Percentiles rank a stretch among this genome's conserved stretches.
These are phyloP conservation scores for Gastrolobium villosum DNA, from an alignment of 306 rosid species.

Conservation along the genomic window DNA sequence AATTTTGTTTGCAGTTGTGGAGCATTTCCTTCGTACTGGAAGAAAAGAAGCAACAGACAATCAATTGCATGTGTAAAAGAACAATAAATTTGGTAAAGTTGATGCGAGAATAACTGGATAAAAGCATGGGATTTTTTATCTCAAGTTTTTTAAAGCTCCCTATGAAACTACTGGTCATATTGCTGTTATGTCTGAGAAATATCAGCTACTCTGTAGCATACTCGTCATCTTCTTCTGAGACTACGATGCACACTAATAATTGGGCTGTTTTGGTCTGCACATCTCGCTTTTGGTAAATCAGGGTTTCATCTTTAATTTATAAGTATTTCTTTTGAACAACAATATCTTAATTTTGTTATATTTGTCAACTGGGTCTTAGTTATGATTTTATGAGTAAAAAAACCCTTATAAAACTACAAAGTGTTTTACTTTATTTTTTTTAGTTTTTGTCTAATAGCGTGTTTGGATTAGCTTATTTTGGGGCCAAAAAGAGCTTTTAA, in stretches of 20 bases:
- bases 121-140: conserved; percentile 46
- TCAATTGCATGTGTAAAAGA: conserved; percentile 26
- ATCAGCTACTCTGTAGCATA: conserved; percentile 54
- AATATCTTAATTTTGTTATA: not conserved
- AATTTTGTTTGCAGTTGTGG: conserved; percentile 40
- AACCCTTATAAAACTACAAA: not conserved
- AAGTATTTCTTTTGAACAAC: conserved; percentile 7
- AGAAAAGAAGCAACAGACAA: conserved; percentile 20
- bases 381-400: conserved; percentile 3
- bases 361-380: conserved; percentile 2
- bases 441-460: not conserved
- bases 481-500: too few species aligned
- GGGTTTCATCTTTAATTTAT: conserved; percentile 9
- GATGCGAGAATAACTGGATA: conserved; percentile 27
- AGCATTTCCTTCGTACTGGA: conserved; percentile 19
- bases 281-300: conserved; percentile 86
- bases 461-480: too few species aligned
- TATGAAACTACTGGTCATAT: conserved; percentile 40
- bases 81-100: conserved; percentile 19
- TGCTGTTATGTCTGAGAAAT: conserved; percentile 51
- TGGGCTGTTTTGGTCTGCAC: conserved; percentile 98
- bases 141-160: conserved; percentile 39
- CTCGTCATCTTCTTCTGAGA: conserved; percentile 62
- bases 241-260: conserved; percentile 85
- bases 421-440: not conserved